Base-by-base conservation (phyloP, 768 basidiomycete species). In the Coprinopsis strossmayeri region DNA sequence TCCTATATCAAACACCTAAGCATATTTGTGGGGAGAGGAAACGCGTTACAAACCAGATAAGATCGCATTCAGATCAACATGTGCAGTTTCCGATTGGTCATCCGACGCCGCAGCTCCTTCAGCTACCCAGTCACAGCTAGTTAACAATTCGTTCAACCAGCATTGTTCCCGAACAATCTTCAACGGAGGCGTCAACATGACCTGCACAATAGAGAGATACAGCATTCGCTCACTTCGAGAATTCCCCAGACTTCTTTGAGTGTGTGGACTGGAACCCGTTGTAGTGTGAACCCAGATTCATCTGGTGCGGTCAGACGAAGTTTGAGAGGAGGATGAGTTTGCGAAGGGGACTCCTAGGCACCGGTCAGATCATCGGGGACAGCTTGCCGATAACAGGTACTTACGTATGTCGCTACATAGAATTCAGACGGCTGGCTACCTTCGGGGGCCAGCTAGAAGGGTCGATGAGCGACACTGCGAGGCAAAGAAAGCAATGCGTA, bases 121-220 rank as follows among this genome's bases (percentile, higher is more conserved):
- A 2, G 78, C 70, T 23, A 64, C 62, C 88, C 89, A 91, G 11
- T 75, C 64, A 38, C 77, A 79, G 38, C 75, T 71, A 3, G 67
- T 57, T 18, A 91, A 62, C n/a, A 74, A 72, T 56, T 85, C 84
- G 57, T 91, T 91, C 15, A 91, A 58, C 89, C 89, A 91, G 57
- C 83, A 86, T 64, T 91, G 89, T 52, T 91, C 88, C 50, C 77
- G 73, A 3, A 91, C 85, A 57, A 91, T 75, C 83, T 87, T 34
- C 3, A 24, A 27, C 48, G 45, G 17, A 10, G 32, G 45, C 24
- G 30, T 43, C n/a, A 17, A 52, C 45, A 43, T 27, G 23, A 43
- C 46, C 2, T 26, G 24, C 17, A 23, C 20, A 15, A 3, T 7
- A n/a, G n/a, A 34, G 24, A 45, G 10, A 18, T 27, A 5, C 25